Evolutionary conservation across 2,329 filamentous ascomycete species (phyloP).

Genomic region (Pseudopithomyces chartarum): DNA sequence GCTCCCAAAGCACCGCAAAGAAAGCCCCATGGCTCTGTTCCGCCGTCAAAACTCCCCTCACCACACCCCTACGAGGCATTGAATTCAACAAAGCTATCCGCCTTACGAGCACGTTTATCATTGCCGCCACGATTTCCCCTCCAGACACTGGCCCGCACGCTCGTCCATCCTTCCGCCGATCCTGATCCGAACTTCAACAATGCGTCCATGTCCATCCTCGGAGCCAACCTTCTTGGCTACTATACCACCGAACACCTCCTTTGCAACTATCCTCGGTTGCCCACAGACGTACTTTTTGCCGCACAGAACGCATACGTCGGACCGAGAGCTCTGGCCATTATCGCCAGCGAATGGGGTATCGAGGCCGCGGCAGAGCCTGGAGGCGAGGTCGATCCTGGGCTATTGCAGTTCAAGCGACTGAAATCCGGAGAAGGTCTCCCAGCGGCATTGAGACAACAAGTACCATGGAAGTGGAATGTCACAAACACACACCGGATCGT

Average conservation of each 20-base stretch:
- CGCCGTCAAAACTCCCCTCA: conserved; percentile 63
- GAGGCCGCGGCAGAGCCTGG: conserved; percentile 86
- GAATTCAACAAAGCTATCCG: conserved; percentile 85
- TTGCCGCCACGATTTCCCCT: conserved; percentile 82
- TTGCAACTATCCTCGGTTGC: conserved; percentile 87
- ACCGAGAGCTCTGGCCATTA: conserved; percentile 70
- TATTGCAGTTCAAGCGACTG: conserved; percentile 75
- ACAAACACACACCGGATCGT: conserved; percentile 72
- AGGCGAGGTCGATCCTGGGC: conserved; percentile 86
- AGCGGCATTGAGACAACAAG: conserved; percentile 25
- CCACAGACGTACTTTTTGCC: conserved; percentile 84
- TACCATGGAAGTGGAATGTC: conserved; percentile 44
- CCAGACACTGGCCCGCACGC: conserved; percentile 81
- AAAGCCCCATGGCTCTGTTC: conserved; percentile 19
- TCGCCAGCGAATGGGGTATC: conserved; percentile 88
- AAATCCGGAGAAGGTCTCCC: conserved; percentile 33
- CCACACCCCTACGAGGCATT: conserved; percentile 70
- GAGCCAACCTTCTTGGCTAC: conserved; percentile 82
- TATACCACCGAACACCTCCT: conserved; percentile 88
- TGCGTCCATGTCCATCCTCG: conserved; percentile 77
- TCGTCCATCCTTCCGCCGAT: conserved; percentile 87
- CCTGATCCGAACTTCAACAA: conserved; percentile 85
- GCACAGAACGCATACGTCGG: conserved; percentile 86
- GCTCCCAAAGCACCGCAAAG: conserved; percentile 3
- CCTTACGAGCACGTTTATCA: conserved; percentile 85